phyloP scores from a whole-genome alignment of 345 rosid genomes.

The Salix purpurea region DNA sequence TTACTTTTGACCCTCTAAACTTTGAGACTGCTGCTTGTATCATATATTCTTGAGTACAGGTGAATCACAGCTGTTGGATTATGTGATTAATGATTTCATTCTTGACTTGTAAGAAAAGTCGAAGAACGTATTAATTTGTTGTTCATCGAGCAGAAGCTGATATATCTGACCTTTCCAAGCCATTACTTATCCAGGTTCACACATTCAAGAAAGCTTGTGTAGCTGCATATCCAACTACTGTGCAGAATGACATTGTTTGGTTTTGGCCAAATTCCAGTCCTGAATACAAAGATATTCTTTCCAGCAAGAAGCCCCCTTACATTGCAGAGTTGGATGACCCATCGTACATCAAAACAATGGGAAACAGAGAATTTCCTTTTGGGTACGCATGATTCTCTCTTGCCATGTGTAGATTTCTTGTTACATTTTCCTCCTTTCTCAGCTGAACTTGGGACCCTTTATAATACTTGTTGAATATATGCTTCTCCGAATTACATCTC shows the following conservation, averaged over 20 bases:
- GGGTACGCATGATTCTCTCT: conserved; percentile 44
- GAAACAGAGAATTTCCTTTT: conserved; percentile 68
- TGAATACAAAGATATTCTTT: conserved; percentile 55
- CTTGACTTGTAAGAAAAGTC: background rate
- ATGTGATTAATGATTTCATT: background rate
- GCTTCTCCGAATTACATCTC: background rate
- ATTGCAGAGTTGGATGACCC: conserved; percentile 73
- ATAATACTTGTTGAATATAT: background rate
- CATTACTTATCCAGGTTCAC: conserved; percentile 43
- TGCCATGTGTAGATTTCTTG: background rate
- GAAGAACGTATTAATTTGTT: background rate
- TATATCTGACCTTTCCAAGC: background rate
- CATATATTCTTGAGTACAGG: background rate
- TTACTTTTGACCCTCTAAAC: no score
- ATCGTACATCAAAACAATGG: conserved; percentile 48
- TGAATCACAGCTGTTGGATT: background rate
- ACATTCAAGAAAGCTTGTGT: conserved; percentile 76
- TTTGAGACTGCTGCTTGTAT: background rate
- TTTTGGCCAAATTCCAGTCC: conserved; percentile 83
- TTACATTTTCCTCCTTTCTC: background rate
- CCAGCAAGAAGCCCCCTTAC: conserved; percentile 60
- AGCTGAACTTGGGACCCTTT: background rate
- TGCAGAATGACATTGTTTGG: conserved; percentile 80
- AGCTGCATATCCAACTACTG: conserved; percentile 60
- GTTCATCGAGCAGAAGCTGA: background rate